Conservation (phyloP, 495 filamentous ascomycete genomes). For the Lophiostoma macrostomum region DNA sequence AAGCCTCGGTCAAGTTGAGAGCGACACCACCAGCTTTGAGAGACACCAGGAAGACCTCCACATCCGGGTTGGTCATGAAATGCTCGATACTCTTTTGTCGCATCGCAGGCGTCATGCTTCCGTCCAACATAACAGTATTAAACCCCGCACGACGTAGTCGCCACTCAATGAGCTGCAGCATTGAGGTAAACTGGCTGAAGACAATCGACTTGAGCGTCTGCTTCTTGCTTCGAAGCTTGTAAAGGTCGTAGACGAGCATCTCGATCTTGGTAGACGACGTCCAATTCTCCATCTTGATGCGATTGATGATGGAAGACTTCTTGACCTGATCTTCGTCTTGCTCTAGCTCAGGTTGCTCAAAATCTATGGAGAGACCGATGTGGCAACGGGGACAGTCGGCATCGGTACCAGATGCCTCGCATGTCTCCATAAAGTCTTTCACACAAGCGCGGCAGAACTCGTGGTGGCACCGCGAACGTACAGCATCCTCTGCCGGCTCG, state of each 20-base stretch:
- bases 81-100: constrained; percentile 87
- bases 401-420: constrained; percentile 52
- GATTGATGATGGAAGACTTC: constrained; percentile 93
- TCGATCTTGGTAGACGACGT: constrained; percentile 97
- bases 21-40: constrained; percentile 95
- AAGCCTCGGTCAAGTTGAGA: constrained; percentile 90
- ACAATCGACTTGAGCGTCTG: constrained; percentile 85
- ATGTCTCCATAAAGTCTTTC: constrained; percentile 75
- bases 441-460: constrained; percentile 92
- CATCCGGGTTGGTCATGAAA: constrained; percentile 90
- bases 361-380: constrained; percentile 81
- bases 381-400: constrained; percentile 92
- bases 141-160: constrained; percentile 90
- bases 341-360: constrained; percentile 90
- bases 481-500: constrained; percentile 90
- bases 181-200: constrained; percentile 69
- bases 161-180: constrained; percentile 87
- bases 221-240: constrained; percentile 82
- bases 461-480: constrained; percentile 86
- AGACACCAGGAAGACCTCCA: constrained; percentile 92
- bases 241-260: constrained; percentile 87
- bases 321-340: constrained; percentile 79
- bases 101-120: constrained; percentile 90
- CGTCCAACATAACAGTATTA: constrained; percentile 95
- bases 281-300: constrained; percentile 97